phyloP scores from a whole-genome alignment of 2,329 filamentous ascomycete genomes.

The Apiospora pterosperma region DNA sequence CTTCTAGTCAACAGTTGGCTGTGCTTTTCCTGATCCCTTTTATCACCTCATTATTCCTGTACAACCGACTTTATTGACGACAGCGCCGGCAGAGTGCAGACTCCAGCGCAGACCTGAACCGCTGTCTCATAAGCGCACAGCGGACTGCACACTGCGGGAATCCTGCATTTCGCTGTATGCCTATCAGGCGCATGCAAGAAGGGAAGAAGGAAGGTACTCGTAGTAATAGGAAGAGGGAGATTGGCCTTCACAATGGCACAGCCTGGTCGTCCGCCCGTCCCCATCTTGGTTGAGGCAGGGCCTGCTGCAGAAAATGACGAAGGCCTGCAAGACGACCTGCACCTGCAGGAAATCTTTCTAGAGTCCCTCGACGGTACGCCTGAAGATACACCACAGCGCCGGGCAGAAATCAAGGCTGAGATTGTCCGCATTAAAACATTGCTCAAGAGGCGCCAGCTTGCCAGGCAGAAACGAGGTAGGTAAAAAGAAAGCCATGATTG shows the following conservation, averaged over 20 bases:
- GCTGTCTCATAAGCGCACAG: not conserved
- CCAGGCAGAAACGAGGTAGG: constrained; percentile 6
- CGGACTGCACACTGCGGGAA: not conserved
- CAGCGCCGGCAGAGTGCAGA: not conserved
- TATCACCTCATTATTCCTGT: not conserved
- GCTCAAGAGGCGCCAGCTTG: constrained; percentile 6
- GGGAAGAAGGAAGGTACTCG: too few species aligned
- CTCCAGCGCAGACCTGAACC: not conserved
- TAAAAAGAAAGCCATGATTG: not conserved
- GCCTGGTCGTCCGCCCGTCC: not conserved
- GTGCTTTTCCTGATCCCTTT: not conserved
- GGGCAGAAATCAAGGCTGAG: constrained; percentile 6
- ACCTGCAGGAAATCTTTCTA: constrained; percentile 9
- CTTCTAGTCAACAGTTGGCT: not conserved
- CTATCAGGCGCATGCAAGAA: too few species aligned
- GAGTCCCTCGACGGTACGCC: constrained; percentile 5
- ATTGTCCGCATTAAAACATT: constrained; percentile 3
- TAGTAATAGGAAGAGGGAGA: not conserved
- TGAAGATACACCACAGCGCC: constrained; percentile 7
- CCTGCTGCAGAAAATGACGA: not conserved
- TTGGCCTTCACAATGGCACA: constrained; percentile 9
- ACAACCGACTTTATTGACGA: not conserved
- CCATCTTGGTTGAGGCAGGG: not conserved
- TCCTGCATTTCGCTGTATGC: not conserved
- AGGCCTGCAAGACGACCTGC: constrained; percentile 8